Conservation (phyloP, 768 basidiomycete species). For the Mycena maculata region DNA sequence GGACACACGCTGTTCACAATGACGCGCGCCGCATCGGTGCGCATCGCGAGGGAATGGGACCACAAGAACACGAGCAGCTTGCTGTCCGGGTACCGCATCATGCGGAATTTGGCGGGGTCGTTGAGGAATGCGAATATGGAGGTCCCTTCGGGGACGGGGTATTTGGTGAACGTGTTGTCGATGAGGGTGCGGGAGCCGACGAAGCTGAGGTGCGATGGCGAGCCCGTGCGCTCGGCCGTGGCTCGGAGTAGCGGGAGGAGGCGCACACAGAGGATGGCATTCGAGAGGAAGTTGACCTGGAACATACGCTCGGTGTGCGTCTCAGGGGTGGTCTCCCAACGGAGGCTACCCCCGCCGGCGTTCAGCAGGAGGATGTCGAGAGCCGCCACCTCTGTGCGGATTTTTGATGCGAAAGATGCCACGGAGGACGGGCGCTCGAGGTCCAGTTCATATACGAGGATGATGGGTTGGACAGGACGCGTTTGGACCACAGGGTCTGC, state of each 20-base stretch:
- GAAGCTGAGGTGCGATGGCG: conserved; percentile 26
- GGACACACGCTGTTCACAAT: conserved; percentile 35
- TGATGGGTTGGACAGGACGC: conserved; percentile 13
- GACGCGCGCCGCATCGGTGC: conserved; percentile 26
- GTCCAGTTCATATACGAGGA: conserved; percentile 32
- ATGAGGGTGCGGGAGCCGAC: conserved; percentile 27
- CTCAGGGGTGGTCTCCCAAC: conserved; percentile 27
- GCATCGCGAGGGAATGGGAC: conserved; percentile 20
- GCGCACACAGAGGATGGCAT: conserved; percentile 31
- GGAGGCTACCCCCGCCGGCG: conserved; percentile 23
- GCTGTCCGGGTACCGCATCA: conserved; percentile 29
- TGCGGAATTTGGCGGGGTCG: conserved; percentile 6
- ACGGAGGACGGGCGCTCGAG: conserved; percentile 31
- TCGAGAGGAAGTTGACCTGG: conserved; percentile 38
- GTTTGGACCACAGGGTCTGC: conserved; percentile 25
- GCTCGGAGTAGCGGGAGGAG: conserved; percentile 37
- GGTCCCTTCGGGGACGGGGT: conserved; percentile 30
- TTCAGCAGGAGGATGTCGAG: conserved; percentile 36
- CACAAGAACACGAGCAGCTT: conserved; percentile 33
- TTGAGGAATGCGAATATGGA: conserved; percentile 24
- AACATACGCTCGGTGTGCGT: conserved; percentile 30
- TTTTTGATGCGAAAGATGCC: conserved; percentile 21
- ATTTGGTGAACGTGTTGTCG: conserved; percentile 1
- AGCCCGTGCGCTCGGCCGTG: conserved; percentile 13
- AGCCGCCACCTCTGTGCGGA: conserved; percentile 17